Conservation (phyloP, 176 grass and related monocot genomes). For the Triticum turgidum region DNA sequence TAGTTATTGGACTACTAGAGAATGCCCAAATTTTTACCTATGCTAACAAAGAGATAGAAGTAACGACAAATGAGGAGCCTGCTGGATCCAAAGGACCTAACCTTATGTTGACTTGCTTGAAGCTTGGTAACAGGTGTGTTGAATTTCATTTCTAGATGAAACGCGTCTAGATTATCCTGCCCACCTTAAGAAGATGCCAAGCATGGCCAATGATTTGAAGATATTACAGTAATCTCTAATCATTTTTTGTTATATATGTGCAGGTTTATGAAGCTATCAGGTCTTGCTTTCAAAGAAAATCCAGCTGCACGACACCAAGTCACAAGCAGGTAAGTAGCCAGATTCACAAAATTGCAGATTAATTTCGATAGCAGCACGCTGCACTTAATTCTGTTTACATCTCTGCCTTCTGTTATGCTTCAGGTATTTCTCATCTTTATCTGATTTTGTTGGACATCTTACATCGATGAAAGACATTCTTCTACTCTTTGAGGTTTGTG, state of each 20-base stretch:
- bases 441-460: conserved; percentile 34
- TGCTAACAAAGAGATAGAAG: conserved; percentile 24
- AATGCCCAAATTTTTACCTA: conserved; percentile 22
- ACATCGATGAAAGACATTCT: conserved; percentile 33
- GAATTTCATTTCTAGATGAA: conserved; percentile 11
- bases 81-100: background rate
- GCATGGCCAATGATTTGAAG: background rate
- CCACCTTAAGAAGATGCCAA: background rate
- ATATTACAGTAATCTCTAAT: conserved; percentile 15
- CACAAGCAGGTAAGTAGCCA: conserved; percentile 38
- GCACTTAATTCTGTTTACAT: background rate
- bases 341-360: conserved; percentile 1
- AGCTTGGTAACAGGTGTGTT: conserved; percentile 59
- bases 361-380: conserved; percentile 5
- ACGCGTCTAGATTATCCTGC: background rate
- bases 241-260: conserved; percentile 11
- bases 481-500: conserved; percentile 59
- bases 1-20: conserved; percentile 45
- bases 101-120: conserved; percentile 32
- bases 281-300: conserved; percentile 42
- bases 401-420: conserved; percentile 30
- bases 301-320: conserved; percentile 31
- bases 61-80: conserved; percentile 18
- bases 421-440: conserved; percentile 50
- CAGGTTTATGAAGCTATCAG: conserved; percentile 62